Base-by-base conservation (phyloP, 2,329 filamentous ascomycete species). In the Fusarium lyarnte region DNA sequence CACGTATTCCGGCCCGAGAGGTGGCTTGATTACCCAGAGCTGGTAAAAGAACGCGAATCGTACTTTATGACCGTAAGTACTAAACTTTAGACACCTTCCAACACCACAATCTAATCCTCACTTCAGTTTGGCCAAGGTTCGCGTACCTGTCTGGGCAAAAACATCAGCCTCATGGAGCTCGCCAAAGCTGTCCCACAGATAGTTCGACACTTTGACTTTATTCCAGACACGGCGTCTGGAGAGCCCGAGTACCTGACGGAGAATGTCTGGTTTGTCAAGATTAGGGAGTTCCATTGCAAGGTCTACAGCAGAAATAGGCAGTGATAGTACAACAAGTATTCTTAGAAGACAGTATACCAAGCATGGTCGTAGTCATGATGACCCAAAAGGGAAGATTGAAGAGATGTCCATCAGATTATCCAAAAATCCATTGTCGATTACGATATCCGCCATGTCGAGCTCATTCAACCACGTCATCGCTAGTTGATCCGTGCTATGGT, bases 51-150 rank as follows among this genome's bases (percentile, higher is more conserved):
- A 10, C 36, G 51, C 0, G 51, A 54, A 17, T 6, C 36, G 0
- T 54, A 54, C 5, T 54, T 42, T 1, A 42, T 54, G 35, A 41
- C 51, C 5, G 51, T 29, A 5, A 27, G 33, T 52, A 5, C 9
- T 14, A 36, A 1, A 0, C 19, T 3, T 5, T 21, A 2, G 1
- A 9, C 5, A 19, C 4, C 16, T 16, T 1, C 3, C 10, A 10
- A 2, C 6, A 4, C 3, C 5, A 2, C 21, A 14, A 3, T 6
- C 17, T 51, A 36, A 52, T 2, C 5, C 12, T 16, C 10, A 9
- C 23, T n/a, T n/a, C 11, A 53, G 51, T 54, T 54, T 5, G 51
- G 51, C 0, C 35, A 42, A 23, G 51, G 51, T 1, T 42, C 51
- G 17, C 51, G 51, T 2, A 54, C 51, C 0, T 54, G 51, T 42